Conservation (phyloP, 164 flowering plant species). For the grape (Vitis vinifera) region ASM3070453v1 NC_081805.1:11002001-11002500, state of each 20-base stretch:
- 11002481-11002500: slow-evolving; percentile 32
- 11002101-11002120: too few relatives aligned
- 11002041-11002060: too few relatives aligned
- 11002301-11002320: slow-evolving; percentile 68
- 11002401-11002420: slow-evolving; percentile 24
- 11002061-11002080: too few relatives aligned
- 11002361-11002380: slow-evolving; percentile 45
- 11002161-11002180: too few relatives aligned
- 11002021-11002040: too few relatives aligned
- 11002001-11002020: too few relatives aligned
- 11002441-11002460: slow-evolving; percentile 68
- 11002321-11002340: slow-evolving; percentile 89
- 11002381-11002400: slow-evolving; percentile 23
- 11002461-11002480: slow-evolving; percentile 65
- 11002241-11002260: not conserved
- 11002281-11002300: slow-evolving; percentile 59
- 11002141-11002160: too few relatives aligned
- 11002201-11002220: not conserved
- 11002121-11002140: too few relatives aligned
- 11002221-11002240: not conserved
- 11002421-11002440: slow-evolving; percentile 79
- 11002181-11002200: not conserved
- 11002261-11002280: slow-evolving; percentile 57
- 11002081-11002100: too few relatives aligned
- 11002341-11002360: slow-evolving; percentile 48